Conservation (phyloP, 345 rosid species). For the Gossypium raimondii region DNA sequence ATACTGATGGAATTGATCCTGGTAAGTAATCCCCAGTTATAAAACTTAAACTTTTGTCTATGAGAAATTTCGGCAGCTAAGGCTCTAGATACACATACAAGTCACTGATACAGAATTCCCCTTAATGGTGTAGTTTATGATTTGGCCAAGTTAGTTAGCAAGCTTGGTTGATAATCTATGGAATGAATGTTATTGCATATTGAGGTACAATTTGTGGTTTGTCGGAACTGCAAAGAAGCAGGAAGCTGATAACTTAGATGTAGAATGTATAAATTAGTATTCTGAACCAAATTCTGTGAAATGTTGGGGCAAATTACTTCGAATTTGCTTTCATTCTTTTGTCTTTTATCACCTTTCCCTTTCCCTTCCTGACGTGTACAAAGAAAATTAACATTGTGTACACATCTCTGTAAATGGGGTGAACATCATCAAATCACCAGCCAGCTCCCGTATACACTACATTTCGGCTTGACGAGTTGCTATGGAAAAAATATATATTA, state of each 20-base stretch:
- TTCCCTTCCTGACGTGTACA: not conserved
- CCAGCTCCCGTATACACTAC: not conserved
- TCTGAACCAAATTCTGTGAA: conserved; percentile 2
- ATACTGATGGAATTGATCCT: conserved; percentile 97
- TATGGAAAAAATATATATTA: not conserved
- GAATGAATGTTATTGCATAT: not conserved
- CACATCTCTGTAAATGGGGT: not conserved
- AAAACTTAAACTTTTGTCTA: not conserved
- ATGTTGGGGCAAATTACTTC: not conserved
- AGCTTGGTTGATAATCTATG: not conserved
- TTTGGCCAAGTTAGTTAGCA: not conserved
- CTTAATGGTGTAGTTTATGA: not conserved
- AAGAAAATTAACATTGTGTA: not conserved
- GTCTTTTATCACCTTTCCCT: not conserved
- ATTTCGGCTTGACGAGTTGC: conserved; percentile 13
- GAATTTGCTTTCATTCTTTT: not conserved
- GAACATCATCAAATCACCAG: not conserved
- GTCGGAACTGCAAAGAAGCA: not conserved
- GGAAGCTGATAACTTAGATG: not conserved
- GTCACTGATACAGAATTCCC: not conserved
- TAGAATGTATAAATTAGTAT: not conserved
- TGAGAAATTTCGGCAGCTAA: not conserved
- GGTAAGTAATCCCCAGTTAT: conserved; percentile 35
- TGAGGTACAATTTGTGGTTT: not conserved
- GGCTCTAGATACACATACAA: not conserved